A percentile compares a stretch with the other conserved stretches of the same genome.
These are phyloP conservation scores for Fusarium chaquense DNA, from an alignment of 2,329 filamentous ascomycete genomes.

Conservation along the genomic window DNA sequence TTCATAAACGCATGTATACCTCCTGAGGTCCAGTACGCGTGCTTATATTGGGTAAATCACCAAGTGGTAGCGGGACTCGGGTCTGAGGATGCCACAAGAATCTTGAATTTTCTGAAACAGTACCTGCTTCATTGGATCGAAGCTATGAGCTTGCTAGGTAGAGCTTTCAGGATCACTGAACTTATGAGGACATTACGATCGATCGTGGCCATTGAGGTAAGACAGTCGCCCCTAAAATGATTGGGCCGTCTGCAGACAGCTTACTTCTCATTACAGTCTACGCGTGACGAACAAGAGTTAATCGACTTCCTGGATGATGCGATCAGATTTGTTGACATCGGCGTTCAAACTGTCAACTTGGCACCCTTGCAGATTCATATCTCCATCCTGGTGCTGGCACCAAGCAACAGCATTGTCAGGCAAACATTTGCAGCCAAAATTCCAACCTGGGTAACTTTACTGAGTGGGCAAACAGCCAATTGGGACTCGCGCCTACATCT, in stretches of 20 bases:
- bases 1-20: neutral
- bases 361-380: neutral
- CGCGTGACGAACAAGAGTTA: neutral
- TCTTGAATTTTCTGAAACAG: neutral
- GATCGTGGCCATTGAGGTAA: neutral
- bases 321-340: neutral
- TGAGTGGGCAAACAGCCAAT: neutral
- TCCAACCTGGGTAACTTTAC: neutral
- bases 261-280: neutral
- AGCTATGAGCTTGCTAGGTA: rapidly evolving
- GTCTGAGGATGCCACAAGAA: rapidly evolving
- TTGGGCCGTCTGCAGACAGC: rapidly evolving
- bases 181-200: neutral
- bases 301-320: neutral
- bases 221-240: rapidly evolving
- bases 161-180: neutral
- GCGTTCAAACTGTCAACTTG: neutral
- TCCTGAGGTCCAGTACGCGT: neutral
- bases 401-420: neutral
- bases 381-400: neutral
- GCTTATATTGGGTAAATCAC: neutral
- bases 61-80: neutral
- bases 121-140: neutral
- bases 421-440: rapidly evolving
- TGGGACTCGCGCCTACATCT: neutral